Evolutionary conservation across 1,139 yeast genomes (phyloP), one percentile per base, ranked within the genome.

Genomic region (Starmera stellimalicola): DNA sequence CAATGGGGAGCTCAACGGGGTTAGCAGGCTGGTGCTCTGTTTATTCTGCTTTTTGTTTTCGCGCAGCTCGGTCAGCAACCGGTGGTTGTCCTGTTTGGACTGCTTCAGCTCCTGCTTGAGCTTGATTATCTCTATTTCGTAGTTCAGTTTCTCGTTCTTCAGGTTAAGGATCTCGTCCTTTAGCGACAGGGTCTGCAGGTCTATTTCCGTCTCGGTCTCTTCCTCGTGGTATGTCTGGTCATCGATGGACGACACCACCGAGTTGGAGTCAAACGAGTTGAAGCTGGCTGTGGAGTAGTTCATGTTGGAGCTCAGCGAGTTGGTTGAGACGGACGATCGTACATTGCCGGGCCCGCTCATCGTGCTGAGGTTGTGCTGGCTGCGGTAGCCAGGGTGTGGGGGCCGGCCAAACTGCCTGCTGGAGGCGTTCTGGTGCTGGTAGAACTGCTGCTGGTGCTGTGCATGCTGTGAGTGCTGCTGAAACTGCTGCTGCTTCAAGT

Each of bases 41-140:
- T n/a, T n/a, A n/a, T n/a, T n/a, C n/a, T n/a, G n/a, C n/a, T n/a
- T n/a, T n/a, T n/a, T n/a, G n/a, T n/a, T n/a, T n/a, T n/a, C n/a
- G n/a, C n/a, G n/a, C n/a, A n/a, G n/a, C n/a, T n/a, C n/a, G n/a
- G n/a, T n/a, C 7, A 44, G n/a, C n/a, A n/a, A n/a, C n/a, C n/a
- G n/a, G n/a, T n/a, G n/a, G n/a, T n/a, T n/a, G n/a, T n/a, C 30
- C 2, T 45, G 35, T 29, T 41, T 46, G 25, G 45, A 27, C 19
- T 41, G 43, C 14, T 40, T 41, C 16, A 43, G 25, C 16, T 43
- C 44, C 24, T 45, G 41, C 1, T 33, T 27, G 16, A 38, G 6
- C 16, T 10, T 27, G 15, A 27, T 18, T 11, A 18, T 16, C 7
- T 23, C 17, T 9, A 20, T n/a, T 15, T 27, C 27, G 5, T 16